Evolutionary conservation across 2,329 filamentous ascomycete genomes (phyloP).

Genomic region (Penicillium palitans): DNA sequence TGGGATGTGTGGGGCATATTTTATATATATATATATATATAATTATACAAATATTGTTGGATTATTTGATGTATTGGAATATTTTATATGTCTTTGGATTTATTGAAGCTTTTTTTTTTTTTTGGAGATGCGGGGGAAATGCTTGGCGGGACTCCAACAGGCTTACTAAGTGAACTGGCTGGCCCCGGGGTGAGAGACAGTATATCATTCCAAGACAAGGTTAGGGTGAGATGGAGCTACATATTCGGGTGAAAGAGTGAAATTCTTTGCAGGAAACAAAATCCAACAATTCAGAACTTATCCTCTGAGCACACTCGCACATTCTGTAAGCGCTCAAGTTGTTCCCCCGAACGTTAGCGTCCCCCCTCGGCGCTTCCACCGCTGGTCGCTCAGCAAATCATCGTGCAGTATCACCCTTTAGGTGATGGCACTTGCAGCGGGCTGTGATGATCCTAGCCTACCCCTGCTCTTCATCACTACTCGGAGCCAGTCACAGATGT

Average conservation of each 20-base stretch:
- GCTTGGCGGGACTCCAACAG: constrained; percentile 3
- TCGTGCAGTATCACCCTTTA: constrained; percentile 7
- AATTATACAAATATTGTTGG: neutral
- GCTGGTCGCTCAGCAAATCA: constrained; percentile 30
- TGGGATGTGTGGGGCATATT: constrained; percentile 40
- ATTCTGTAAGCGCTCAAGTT: constrained; percentile 29
- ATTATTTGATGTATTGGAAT: too few species aligned
- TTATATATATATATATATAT: constrained; percentile 3
- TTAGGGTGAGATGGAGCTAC: neutral
- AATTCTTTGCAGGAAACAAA: neutral
- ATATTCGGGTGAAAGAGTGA: neutral
- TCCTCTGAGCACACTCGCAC: neutral
- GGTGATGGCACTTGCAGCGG: constrained; percentile 39
- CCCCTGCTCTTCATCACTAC: constrained; percentile 15
- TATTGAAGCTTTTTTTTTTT: constrained; percentile 8
- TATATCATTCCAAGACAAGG: neutral
- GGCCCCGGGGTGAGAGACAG: neutral
- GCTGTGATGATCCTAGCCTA: constrained; percentile 24
- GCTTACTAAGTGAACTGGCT: neutral
- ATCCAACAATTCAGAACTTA: neutral
- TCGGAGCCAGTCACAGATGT: constrained; percentile 17
- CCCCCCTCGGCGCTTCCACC: constrained; percentile 34
- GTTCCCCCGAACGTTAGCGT: constrained; percentile 26
- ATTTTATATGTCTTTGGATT: neutral
- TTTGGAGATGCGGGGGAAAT: constrained; percentile 11